Base-by-base conservation (phyloP, 106 monocot genomes). In the Agapanthus africanus region DNA sequence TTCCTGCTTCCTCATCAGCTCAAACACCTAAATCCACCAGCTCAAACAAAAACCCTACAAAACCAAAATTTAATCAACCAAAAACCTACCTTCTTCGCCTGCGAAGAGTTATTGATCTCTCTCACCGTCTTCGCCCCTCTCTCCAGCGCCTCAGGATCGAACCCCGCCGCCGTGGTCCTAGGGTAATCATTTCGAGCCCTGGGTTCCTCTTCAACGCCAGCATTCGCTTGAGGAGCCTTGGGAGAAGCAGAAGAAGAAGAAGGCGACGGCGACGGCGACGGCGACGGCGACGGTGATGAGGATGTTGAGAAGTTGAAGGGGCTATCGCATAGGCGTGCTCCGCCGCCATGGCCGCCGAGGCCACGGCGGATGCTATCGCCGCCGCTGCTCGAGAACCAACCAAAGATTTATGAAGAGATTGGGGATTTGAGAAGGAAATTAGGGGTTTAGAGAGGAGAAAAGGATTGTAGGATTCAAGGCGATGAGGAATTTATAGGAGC, bases 1-100 rank as follows among this genome's bases (percentile, higher is more conserved):
- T 67, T 95, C 91, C 71, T 88, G 91, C 77, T 91, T 84, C 78
- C 18, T 88, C 79, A 95, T 77, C 63, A 85, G 31, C 73, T 95
- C 88, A 80, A 95, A 95, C 51, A 85, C 77, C 95, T 95, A 39
- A 28, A 73, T 25, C 22, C n/a, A 30, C 13, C 64, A 63, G 23
- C 19, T 11, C 38, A 1, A 40, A 4, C 18, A 54, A 19, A 34
- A 50, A 16, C 16, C 19, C n/a, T n/a, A n/a, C n/a, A n/a, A n/a
- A n/a, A n/a, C n/a, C n/a, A n/a, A n/a, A n/a, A n/a, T n/a, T n/a
- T 44, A 34, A 54, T 2, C 47, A 49, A 50, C 61, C 23, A 71
- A 23, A 67, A 14, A 26, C 64, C 1, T 32, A 94, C 94, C 83
- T 95, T 91, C 72, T 91, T 88, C n/a, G 88, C 83, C 22, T 91